phyloP scores from a whole-genome alignment of 2,329 filamentous ascomycete species.

The Stenocarpella maydis region DNA sequence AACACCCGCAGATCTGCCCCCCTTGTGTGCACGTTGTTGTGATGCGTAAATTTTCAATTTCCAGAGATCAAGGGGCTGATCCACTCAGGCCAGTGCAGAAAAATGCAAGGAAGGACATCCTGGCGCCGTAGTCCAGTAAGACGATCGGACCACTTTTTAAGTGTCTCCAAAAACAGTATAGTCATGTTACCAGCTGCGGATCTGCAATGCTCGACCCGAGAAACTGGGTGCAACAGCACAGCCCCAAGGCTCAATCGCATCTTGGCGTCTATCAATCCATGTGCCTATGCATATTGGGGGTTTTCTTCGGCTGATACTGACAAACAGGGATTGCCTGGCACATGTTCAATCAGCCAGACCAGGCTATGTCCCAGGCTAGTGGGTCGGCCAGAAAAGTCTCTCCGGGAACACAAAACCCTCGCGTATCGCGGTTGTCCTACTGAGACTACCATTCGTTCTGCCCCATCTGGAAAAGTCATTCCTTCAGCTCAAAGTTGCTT shows the following conservation, averaged over 20 bases:
- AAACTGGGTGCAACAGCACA: neutral
- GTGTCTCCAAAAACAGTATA: neutral
- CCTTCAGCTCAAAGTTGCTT: neutral
- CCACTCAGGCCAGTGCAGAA: neutral
- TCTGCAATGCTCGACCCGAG: neutral
- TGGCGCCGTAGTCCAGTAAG: neutral
- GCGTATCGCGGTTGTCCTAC: neutral
- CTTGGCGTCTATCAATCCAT: neutral
- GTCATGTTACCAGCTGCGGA: neutral
- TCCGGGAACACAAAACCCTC: constrained; percentile 10
- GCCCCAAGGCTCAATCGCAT: neutral
- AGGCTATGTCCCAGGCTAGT: constrained; percentile 6
- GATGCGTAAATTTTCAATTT: neutral
- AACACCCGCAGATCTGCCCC: neutral
- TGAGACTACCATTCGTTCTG: neutral
- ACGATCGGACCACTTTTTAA: constrained; percentile 3
- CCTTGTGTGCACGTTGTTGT: neutral
- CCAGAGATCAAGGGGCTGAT: constrained; percentile 17
- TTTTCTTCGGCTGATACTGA: neutral
- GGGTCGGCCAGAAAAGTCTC: constrained; percentile 15
- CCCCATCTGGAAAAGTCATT: neutral
- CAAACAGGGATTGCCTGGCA: constrained; percentile 27
- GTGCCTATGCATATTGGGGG: neutral
- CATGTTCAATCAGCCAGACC: neutral
- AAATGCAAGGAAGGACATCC: neutral